These are phyloP conservation scores for Aspergillus fumigatus DNA, from an alignment of 2,329 filamentous ascomycete genomes.

Conservation along the genomic window DNA sequence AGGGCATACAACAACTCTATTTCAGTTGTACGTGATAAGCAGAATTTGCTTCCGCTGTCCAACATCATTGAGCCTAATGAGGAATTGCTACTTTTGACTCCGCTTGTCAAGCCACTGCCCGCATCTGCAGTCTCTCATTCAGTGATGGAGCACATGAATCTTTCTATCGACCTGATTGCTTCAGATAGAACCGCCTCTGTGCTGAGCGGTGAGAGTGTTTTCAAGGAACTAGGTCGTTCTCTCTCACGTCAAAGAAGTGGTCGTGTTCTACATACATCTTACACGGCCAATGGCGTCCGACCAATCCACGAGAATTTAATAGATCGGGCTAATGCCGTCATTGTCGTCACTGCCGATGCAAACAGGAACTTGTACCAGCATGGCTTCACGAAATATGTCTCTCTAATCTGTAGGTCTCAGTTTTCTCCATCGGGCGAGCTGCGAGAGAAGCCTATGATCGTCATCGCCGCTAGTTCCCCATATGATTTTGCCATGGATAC, in stretches of 20 bases:
- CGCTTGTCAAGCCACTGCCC: slow-evolving; percentile 85
- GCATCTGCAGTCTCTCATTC: slow-evolving; percentile 78
- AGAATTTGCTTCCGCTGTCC: slow-evolving; percentile 75
- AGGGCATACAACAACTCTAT: slow-evolving; percentile 90
- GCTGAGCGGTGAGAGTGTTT: slow-evolving; percentile 91
- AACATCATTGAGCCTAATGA: slow-evolving; percentile 78
- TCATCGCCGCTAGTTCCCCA: slow-evolving; percentile 88
- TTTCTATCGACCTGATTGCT: slow-evolving; percentile 51
- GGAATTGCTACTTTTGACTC: slow-evolving; percentile 83
- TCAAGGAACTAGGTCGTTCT: slow-evolving; percentile 80
- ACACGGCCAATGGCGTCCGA: slow-evolving; percentile 86
- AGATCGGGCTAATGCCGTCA: slow-evolving; percentile 78
- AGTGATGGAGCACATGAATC: slow-evolving; percentile 46
- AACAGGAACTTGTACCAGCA: slow-evolving; percentile 92
- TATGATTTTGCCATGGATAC: slow-evolving; percentile 96
- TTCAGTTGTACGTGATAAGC: slow-evolving; percentile 85
- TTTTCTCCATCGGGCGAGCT: slow-evolving; percentile 35
- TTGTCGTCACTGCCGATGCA: slow-evolving; percentile 88
- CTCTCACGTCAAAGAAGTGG: slow-evolving; percentile 82
- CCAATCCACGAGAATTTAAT: slow-evolving; percentile 93
- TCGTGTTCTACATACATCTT: slow-evolving; percentile 87
- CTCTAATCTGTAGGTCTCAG: slow-evolving; percentile 72
- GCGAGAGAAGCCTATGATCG: slow-evolving; percentile 75
- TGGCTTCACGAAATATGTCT: slow-evolving; percentile 91
- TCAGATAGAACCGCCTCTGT: slow-evolving; percentile 59